Evolutionary conservation across 2,329 filamentous ascomycete species (phyloP).

Genomic region (Daldinia eschscholtzii): DNA sequence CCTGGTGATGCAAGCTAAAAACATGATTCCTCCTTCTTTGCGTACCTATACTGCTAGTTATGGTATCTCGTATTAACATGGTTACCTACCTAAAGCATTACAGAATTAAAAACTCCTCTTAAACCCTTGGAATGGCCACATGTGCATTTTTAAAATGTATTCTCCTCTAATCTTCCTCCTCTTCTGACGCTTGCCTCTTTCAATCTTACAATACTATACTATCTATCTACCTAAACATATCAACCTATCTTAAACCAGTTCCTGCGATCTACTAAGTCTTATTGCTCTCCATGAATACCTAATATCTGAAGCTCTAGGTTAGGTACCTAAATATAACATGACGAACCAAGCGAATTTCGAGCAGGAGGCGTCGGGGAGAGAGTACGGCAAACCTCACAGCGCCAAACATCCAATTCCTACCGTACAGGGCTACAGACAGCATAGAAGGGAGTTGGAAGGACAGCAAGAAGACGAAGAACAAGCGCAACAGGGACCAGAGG

Average conservation of each 20-base stretch:
- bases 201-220: too few species aligned
- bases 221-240: background rate
- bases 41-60: background rate
- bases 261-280: background rate
- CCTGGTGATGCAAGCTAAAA: constrained; percentile 38
- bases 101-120: background rate
- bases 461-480: constrained; percentile 54
- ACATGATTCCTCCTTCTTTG: constrained; percentile 26
- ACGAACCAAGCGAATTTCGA: constrained; percentile 40
- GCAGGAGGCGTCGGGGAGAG: constrained; percentile 31
- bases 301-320: background rate
- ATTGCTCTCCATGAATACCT: background rate
- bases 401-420: constrained; percentile 57
- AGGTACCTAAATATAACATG: constrained; percentile 27
- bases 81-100: background rate
- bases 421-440: constrained; percentile 62
- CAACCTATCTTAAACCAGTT: background rate
- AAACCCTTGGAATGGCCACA: constrained; percentile 5
- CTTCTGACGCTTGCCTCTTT: background rate
- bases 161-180: background rate
- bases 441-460: constrained; percentile 59
- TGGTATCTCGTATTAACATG: constrained; percentile 12
- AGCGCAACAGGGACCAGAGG: constrained; percentile 53
- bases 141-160: background rate
- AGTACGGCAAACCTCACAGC: constrained; percentile 44